These are phyloP conservation scores for Epichloe uncinata DNA, from an alignment of 2,329 filamentous ascomycete species.

Conservation along the genomic window DNA sequence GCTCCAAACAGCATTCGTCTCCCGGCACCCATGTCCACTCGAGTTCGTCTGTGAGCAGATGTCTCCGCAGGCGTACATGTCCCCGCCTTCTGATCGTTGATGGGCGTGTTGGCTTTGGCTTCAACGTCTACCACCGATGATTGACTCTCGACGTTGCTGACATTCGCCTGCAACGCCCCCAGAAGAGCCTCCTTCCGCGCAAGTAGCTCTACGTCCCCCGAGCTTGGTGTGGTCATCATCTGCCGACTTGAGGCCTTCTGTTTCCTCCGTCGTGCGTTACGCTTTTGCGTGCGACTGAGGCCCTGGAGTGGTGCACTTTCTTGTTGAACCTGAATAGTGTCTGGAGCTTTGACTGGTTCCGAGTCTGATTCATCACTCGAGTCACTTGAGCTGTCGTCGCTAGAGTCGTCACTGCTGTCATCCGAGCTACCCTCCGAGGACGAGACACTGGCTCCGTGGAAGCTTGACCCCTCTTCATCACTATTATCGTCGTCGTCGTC, in stretches of 20 bases:
- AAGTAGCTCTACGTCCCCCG: slow-evolving; percentile 16
- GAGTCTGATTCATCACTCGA: slow-evolving; percentile 7
- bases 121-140: neutral
- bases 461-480: neutral
- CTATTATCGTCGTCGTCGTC: neutral
- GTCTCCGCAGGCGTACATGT: neutral
- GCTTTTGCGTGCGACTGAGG: slow-evolving; percentile 32
- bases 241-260: slow-evolving; percentile 15
- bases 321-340: neutral
- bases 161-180: neutral
- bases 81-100: neutral
- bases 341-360: slow-evolving; percentile 9
- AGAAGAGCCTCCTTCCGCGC: slow-evolving; percentile 30
- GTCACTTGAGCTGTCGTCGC: slow-evolving; percentile 10
- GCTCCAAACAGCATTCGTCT: slow-evolving; percentile 59
- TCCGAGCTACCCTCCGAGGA: slow-evolving; percentile 1
- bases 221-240: neutral
- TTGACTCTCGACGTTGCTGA: neutral
- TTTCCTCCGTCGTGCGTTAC: slow-evolving; percentile 36
- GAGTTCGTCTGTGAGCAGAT: slow-evolving; percentile 3
- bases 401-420: slow-evolving; percentile 8
- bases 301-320: slow-evolving; percentile 18
- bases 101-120: neutral
- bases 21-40: slow-evolving; percentile 41
- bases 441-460: neutral